phyloP scores from a whole-genome alignment of 768 basidiomycete genomes.

The Lactarius tabidus region DNA sequence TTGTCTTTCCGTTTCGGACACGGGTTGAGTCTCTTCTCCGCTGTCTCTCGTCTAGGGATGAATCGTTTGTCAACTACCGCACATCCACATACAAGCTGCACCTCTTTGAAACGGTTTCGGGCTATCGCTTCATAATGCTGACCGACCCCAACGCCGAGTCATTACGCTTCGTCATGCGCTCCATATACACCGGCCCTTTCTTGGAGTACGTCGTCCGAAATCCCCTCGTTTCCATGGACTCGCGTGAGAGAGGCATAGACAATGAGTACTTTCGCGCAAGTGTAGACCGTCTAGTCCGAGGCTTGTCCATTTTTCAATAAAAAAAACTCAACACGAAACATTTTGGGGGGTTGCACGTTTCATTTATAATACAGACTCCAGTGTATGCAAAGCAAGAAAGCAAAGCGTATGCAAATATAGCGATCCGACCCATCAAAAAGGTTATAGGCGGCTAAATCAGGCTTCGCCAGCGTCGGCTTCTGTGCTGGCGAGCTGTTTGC shows the following conservation, averaged over 20 bases:
- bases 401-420: conserved; percentile 17
- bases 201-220: conserved; percentile 92
- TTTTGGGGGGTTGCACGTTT: background rate
- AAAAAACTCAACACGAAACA: background rate
- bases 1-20: background rate
- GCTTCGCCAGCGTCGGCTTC: background rate
- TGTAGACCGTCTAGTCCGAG: conserved; percentile 69
- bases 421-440: background rate
- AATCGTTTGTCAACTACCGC: conserved; percentile 84
- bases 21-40: background rate
- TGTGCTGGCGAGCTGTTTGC: conserved; percentile 52
- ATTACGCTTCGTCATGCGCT: conserved; percentile 75
- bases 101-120: conserved; percentile 84
- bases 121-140: conserved; percentile 94
- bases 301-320: conserved; percentile 45
- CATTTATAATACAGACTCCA: conserved; percentile 17
- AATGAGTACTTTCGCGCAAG: conserved; percentile 87
- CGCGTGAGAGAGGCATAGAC: conserved; percentile 79
- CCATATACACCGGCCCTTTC: conserved; percentile 92
- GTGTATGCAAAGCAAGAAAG: conserved; percentile 24
- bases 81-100: conserved; percentile 94
- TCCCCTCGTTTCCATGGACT: conserved; percentile 82
- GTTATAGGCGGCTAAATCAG: background rate
- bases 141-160: conserved; percentile 84
- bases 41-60: conserved; percentile 54